Evolutionary conservation across 225 moss, liverwort and hornwort genomes (phyloP).

Genomic region (Physcomitrium patens): DNA sequence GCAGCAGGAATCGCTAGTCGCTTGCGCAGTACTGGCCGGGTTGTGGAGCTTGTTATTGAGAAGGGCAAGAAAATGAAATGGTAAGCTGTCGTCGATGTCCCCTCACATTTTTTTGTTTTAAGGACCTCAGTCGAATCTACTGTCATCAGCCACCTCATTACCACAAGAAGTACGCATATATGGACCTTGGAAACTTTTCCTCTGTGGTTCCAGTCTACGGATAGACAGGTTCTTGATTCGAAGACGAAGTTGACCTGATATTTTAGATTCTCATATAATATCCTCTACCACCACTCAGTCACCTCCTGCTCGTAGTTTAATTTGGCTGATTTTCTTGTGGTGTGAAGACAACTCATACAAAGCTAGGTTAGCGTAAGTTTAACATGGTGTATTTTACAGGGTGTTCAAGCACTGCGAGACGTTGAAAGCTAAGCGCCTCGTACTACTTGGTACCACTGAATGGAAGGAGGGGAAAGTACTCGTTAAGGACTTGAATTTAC

Average conservation of each 20-base stretch:
- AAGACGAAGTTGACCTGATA: too few relatives aligned
- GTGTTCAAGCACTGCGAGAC: constrained; percentile 72
- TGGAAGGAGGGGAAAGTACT: constrained; percentile 82
- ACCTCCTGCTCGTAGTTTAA: not conserved
- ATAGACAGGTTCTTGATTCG: too few relatives aligned
- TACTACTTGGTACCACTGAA: constrained; percentile 70
- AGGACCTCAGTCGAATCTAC: not conserved
- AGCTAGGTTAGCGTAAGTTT: not conserved
- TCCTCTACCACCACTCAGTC: not conserved
- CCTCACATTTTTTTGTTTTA: not conserved
- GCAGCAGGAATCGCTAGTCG: constrained; percentile 74
- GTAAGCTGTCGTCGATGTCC: constrained; percentile 33
- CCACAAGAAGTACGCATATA: too few relatives aligned
- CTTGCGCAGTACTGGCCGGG: constrained; percentile 65
- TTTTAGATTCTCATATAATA: too few relatives aligned
- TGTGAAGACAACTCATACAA: too few relatives aligned
- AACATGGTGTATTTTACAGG: constrained; percentile 41
- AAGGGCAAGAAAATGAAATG: constrained; percentile 69
- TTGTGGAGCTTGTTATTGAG: constrained; percentile 86
- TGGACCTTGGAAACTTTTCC: too few relatives aligned
- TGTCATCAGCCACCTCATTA: not conserved
- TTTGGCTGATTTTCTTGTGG: not conserved
- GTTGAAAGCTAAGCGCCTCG: constrained; percentile 78
- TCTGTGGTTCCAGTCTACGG: too few relatives aligned
- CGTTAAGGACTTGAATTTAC: constrained; percentile 68